Percentiles rank a stretch among this genome's conserved stretches.
These are phyloP conservation scores for Calonectria pseudoreteaudii DNA, from an alignment of 2,329 filamentous ascomycete genomes.

Conservation along the genomic window DNA sequence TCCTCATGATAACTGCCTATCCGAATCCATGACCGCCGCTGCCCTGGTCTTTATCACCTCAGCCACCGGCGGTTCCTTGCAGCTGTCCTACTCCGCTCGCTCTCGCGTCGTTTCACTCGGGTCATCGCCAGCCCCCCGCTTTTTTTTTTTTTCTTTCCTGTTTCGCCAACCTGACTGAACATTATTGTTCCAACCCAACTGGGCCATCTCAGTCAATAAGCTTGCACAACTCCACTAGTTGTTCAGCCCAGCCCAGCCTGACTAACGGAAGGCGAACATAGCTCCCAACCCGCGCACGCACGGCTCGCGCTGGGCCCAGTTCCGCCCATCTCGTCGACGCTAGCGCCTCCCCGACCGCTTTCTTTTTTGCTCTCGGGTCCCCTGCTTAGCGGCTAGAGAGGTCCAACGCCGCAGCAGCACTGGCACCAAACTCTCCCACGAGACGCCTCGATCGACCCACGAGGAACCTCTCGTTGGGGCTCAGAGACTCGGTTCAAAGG, in stretches of 20 bases:
- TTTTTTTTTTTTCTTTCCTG: constrained; percentile 26
- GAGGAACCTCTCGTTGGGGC: background rate
- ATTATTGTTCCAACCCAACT: background rate
- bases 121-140: constrained; percentile 26
- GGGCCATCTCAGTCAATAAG: background rate
- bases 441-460: constrained; percentile 5
- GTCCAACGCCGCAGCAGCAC: constrained; percentile 4
- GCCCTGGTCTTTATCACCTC: constrained; percentile 11
- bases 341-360: constrained; percentile 29
- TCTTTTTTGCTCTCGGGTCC: constrained; percentile 16
- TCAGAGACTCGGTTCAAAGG: background rate
- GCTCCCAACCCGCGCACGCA: background rate
- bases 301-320: background rate
- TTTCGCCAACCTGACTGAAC: constrained; percentile 1
- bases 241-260: constrained; percentile 11
- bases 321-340: background rate
- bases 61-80: constrained; percentile 28
- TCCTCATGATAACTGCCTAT: background rate
- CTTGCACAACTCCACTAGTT: constrained; percentile 8
- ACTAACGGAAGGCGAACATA: constrained; percentile 9
- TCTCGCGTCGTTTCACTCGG: constrained; percentile 20
- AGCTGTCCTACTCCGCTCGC: constrained; percentile 23
- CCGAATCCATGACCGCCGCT: background rate
- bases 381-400: constrained; percentile 3
- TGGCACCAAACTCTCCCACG: constrained; percentile 3